phyloP scores from a whole-genome alignment of 805 yeast genomes.

The Kazachstania martiniae region DNA sequence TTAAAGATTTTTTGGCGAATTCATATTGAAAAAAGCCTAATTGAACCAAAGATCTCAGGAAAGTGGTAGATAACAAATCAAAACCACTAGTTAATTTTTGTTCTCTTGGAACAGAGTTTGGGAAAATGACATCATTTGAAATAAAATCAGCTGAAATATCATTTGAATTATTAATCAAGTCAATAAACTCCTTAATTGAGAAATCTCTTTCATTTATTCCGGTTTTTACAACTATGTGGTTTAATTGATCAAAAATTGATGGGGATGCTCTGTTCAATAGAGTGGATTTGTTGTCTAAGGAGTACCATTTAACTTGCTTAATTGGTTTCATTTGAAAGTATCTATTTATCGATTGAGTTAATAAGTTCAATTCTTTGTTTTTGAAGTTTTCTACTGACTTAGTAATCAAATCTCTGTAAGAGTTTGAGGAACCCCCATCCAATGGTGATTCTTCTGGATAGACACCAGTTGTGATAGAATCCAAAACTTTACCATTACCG shows the following conservation, averaged over 20 bases:
- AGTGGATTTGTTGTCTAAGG: slow-evolving; percentile 28
- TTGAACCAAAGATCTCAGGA: slow-evolving; percentile 42
- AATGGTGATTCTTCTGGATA: slow-evolving; percentile 54
- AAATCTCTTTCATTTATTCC: slow-evolving; percentile 18
- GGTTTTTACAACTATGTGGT: slow-evolving; percentile 26
- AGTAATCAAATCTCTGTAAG: slow-evolving; percentile 46
- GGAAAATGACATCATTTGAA: slow-evolving; percentile 22
- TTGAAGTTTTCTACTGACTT: slow-evolving; percentile 38
- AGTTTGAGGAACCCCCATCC: slow-evolving; percentile 48
- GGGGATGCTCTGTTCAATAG: slow-evolving; percentile 46
- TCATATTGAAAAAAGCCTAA: slow-evolving; percentile 36
- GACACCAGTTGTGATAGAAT: slow-evolving; percentile 55
- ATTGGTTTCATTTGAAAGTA: slow-evolving; percentile 72
- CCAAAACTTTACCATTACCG: slow-evolving; percentile 43
- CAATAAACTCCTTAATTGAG: slow-evolving; percentile 19
- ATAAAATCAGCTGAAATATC: slow-evolving; percentile 27
- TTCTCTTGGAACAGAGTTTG: slow-evolving; percentile 21
- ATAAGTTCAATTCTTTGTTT: slow-evolving; percentile 51
- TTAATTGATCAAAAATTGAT: slow-evolving; percentile 36
- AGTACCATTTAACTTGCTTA: slow-evolving; percentile 45
- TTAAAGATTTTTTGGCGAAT: slow-evolving; percentile 26
- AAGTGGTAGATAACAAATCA: slow-evolving; percentile 48
- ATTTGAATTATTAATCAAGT: slow-evolving; percentile 15
- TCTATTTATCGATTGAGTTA: slow-evolving; percentile 67
- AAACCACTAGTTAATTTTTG: slow-evolving; percentile 32